These are phyloP conservation scores for Pueraria montana DNA, from an alignment of 306 rosid genomes.

Conservation along the genomic window DNA sequence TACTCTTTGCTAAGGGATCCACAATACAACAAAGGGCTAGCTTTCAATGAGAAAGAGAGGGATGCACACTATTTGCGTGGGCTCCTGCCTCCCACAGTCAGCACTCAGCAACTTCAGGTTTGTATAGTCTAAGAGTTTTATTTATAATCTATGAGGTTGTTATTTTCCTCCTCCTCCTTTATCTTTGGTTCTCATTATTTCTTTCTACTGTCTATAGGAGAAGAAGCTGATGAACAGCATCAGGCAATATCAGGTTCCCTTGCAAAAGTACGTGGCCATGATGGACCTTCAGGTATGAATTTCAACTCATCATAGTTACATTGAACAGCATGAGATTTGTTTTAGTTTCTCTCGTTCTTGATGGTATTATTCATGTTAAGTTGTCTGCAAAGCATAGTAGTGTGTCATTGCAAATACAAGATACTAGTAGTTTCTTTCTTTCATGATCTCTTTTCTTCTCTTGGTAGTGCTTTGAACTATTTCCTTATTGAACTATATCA, in stretches of 20 bases:
- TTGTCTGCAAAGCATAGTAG: neutral
- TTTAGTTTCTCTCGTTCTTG: neutral
- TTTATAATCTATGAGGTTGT: neutral
- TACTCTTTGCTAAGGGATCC: slow-evolving; percentile 94
- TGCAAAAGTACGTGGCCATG: slow-evolving; percentile 85
- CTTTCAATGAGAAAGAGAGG: slow-evolving; percentile 91
- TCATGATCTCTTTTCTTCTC: neutral
- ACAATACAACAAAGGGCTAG: slow-evolving; percentile 93
- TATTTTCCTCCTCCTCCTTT: neutral
- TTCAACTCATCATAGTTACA: slow-evolving; percentile 14
- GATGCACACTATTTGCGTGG: slow-evolving; percentile 98
- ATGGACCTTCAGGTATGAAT: slow-evolving; percentile 89
- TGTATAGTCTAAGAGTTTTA: slow-evolving; percentile 9
- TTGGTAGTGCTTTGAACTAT: neutral
- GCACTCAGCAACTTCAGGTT: slow-evolving; percentile 90
- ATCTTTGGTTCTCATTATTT: slow-evolving; percentile 8
- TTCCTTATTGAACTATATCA: slow-evolving; percentile 6
- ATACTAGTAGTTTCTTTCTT: neutral
- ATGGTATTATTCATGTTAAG: neutral
- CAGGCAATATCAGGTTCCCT: slow-evolving; percentile 84
- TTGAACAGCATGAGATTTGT: slow-evolving; percentile 30
- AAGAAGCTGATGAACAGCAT: slow-evolving; percentile 73
- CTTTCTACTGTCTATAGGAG: slow-evolving; percentile 62
- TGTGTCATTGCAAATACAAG: neutral
- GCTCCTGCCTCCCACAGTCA: slow-evolving; percentile 80